Evolutionary conservation across 495 filamentous ascomycete genomes (phyloP).

Genomic region (Cercophora sp.): DNA sequence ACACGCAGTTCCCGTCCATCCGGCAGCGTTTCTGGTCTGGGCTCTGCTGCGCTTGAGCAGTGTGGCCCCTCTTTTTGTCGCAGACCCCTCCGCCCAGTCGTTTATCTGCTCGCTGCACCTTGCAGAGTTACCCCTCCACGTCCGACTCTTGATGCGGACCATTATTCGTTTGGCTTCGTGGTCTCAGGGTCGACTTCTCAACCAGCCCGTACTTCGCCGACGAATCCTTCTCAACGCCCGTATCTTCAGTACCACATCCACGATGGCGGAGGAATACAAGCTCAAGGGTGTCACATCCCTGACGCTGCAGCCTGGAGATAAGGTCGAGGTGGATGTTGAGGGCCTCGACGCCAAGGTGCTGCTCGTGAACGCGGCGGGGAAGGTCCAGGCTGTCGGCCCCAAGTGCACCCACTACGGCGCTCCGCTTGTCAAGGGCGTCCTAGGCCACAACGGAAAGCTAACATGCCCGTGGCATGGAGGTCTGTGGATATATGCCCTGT

Average conservation of each 20-base stretch:
- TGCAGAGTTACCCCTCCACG: no score
- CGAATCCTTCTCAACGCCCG: background rate
- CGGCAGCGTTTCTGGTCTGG: background rate
- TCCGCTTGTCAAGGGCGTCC: conserved; percentile 76
- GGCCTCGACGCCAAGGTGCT: conserved; percentile 85
- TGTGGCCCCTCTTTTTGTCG: background rate
- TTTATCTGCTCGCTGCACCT: no score
- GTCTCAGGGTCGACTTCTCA: background rate
- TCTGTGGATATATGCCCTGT: no score
- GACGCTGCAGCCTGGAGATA: conserved; percentile 71
- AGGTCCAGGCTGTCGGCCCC: conserved; percentile 73
- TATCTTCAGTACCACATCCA: background rate
- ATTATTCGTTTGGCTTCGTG: background rate
- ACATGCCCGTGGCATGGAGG: conserved; percentile 96
- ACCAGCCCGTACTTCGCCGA: background rate
- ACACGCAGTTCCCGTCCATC: background rate
- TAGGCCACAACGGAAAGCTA: conserved; percentile 75
- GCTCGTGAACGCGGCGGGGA: conserved; percentile 68
- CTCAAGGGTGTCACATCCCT: conserved; percentile 74
- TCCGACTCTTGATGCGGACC: background rate
- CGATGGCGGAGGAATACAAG: conserved; percentile 69
- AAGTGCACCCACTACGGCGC: conserved; percentile 93
- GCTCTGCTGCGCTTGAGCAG: background rate
- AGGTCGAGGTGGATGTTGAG: conserved; percentile 84
- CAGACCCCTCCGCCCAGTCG: background rate